Conservation (phyloP, 805 yeast genomes). For the Yamadazyma tumulicola region DNA sequence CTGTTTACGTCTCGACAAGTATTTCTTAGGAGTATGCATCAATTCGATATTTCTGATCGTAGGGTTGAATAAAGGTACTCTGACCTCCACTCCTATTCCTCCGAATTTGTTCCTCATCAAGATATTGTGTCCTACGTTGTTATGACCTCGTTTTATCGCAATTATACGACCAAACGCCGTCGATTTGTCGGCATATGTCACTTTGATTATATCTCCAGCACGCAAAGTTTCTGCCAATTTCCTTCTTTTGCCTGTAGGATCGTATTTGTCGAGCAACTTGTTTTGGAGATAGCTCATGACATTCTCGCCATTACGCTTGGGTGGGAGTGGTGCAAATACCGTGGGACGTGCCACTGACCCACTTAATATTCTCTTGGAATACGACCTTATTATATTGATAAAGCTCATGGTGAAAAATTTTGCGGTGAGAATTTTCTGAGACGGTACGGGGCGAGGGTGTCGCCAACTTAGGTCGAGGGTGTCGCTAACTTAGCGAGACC, state of each 20-base stretch:
- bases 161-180: slow-evolving; percentile 76
- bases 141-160: slow-evolving; percentile 60
- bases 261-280: slow-evolving; percentile 57
- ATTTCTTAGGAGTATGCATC: slow-evolving; percentile 66
- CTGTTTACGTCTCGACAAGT: slow-evolving; percentile 77
- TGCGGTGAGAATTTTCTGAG: no score
- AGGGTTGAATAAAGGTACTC: slow-evolving; percentile 81
- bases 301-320: slow-evolving; percentile 43
- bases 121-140: slow-evolving; percentile 70
- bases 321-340: slow-evolving; percentile 52
- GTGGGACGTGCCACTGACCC: no score
- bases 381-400: no score
- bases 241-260: slow-evolving; percentile 56
- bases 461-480: no score
- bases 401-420: no score
- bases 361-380: no score
- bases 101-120: slow-evolving; percentile 77
- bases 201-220: slow-evolving; percentile 80
- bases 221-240: slow-evolving; percentile 43
- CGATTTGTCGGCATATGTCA: slow-evolving; percentile 65
- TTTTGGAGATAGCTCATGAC: slow-evolving; percentile 45
- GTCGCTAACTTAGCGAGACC: no score
- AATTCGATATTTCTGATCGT: slow-evolving; percentile 72
- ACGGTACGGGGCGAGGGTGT: no score
- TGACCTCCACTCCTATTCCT: slow-evolving; percentile 80